Evolutionary conservation across 1,284 basidiomycete genomes (phyloP), one percentile per base, ranked within the genome.

Genomic region (Blastosporella zonata): DNA sequence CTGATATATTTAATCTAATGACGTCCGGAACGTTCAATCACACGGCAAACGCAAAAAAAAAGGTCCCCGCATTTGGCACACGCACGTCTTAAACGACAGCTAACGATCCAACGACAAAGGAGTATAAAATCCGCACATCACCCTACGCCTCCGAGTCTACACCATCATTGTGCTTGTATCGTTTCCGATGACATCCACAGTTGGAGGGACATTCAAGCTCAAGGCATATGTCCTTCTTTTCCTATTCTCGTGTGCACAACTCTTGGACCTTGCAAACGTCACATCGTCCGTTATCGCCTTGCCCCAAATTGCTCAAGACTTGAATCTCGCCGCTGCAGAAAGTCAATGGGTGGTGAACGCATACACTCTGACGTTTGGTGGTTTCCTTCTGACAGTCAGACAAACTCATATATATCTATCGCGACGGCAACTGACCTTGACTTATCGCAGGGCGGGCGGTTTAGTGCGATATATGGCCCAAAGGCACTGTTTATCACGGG

Each of bases 321-420:
- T 57, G 1, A 18, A 45, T 12, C 43, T 57, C 15, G n/a, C 15
- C 15, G 43, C 45, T 20, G 39, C 47, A 25, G 50, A 55, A n/a
- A 47, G 50, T n/a, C 55, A 55, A 35, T 57, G 55, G 55, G 43
- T 47, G 2, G 25, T 55, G n/a, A 57, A 55, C n/a, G 54, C 54
- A 7, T 57, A 55, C 21, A 50, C 50, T 3, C 31, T 57, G 9
- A 57, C 55, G 6, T 57, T 57, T 31, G 54, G 55, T 20, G 48
- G 54, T 15, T 57, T 57, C 29, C 46, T 57, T 2, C 29, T 57
- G 2, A 57, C 47, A 2, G 55, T 54, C 34, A 8, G 29, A 31
- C 13, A 34, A 6, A 6, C 3, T 17, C 17, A 17, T 18, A 18
- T 17, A 6, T 6, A 36, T 44, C 46, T 41, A 3, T 22, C 10